These are phyloP conservation scores for Mucuna pruriens DNA, from an alignment of 306 rosid species.

Conservation along the genomic window DNA sequence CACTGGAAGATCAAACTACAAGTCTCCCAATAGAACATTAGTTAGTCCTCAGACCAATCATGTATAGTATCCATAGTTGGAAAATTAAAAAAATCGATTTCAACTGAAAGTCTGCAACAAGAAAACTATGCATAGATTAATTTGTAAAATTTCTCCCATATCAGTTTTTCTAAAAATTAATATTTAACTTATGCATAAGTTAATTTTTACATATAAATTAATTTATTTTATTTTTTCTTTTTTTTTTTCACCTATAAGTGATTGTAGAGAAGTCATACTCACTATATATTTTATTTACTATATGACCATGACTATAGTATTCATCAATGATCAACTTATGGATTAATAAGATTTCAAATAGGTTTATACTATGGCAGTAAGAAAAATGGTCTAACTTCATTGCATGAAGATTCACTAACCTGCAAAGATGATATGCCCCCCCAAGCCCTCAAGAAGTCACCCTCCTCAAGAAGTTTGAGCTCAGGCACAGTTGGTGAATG, in stretches of 20 bases:
- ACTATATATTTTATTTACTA: too few species aligned
- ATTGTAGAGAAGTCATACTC: too few species aligned
- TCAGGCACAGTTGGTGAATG: constrained; percentile 91
- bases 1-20: constrained; percentile 85
- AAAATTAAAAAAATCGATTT: constrained; percentile 1
- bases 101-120: constrained; percentile 20
- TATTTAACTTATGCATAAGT: too few species aligned
- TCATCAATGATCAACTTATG: too few species aligned
- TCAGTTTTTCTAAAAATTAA: too few species aligned
- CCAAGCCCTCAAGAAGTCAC: constrained; percentile 93
- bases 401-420: constrained; percentile 53
- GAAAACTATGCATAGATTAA: constrained; percentile 23
- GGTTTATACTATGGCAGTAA: background rate
- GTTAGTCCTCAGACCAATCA: constrained; percentile 28
- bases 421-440: constrained; percentile 94
- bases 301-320: too few species aligned
- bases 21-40: constrained; percentile 30
- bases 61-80: background rate
- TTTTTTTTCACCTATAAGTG: too few species aligned
- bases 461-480: constrained; percentile 84
- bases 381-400: background rate
- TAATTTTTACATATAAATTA: too few species aligned
- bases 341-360: too few species aligned
- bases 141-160: too few species aligned
- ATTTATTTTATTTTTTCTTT: too few species aligned